Conservation (phyloP, 805 yeast species). For the Torulaspora microellipsoides region DNA sequence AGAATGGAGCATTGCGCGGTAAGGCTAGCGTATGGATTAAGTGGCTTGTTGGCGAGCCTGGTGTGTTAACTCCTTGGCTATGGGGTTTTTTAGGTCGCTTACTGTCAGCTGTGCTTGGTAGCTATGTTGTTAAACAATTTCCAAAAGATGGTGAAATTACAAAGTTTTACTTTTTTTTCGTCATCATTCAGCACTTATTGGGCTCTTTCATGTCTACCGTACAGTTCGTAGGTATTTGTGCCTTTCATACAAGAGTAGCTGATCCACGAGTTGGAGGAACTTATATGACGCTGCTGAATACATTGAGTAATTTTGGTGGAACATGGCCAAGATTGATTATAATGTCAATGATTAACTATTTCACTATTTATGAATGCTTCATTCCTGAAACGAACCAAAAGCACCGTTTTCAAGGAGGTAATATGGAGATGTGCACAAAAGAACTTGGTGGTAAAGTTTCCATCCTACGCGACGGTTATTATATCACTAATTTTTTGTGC, state of each 20-base stretch:
- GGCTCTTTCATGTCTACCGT: constrained; percentile 92
- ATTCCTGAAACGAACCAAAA: constrained; percentile 18
- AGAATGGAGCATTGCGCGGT: neutral
- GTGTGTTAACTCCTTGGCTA: constrained; percentile 85
- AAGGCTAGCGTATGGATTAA: constrained; percentile 7
- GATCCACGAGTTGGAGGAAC: constrained; percentile 97
- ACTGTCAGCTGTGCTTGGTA: constrained; percentile 70
- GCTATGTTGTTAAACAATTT: constrained; percentile 62
- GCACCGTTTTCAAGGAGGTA: constrained; percentile 13
- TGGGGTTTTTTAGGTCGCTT: constrained; percentile 81
- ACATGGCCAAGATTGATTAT: constrained; percentile 94
- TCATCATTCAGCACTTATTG: constrained; percentile 75
- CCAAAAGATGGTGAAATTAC: constrained; percentile 52
- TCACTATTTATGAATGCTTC: constrained; percentile 63
- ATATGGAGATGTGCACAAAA: constrained; percentile 15
- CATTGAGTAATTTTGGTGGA: constrained; percentile 90
- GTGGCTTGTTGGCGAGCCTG: constrained; percentile 33
- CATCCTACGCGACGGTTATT: constrained; percentile 74
- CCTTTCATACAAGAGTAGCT: constrained; percentile 92
- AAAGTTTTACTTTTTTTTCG: constrained; percentile 55
- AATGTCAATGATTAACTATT: constrained; percentile 70
- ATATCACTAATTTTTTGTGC: constrained; percentile 69
- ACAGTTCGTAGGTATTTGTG: constrained; percentile 90
- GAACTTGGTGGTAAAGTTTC: constrained; percentile 50
- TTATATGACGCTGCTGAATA: constrained; percentile 93